Base-by-base conservation (phyloP, 345 rosid species). In the Camelina laxa region DNA sequence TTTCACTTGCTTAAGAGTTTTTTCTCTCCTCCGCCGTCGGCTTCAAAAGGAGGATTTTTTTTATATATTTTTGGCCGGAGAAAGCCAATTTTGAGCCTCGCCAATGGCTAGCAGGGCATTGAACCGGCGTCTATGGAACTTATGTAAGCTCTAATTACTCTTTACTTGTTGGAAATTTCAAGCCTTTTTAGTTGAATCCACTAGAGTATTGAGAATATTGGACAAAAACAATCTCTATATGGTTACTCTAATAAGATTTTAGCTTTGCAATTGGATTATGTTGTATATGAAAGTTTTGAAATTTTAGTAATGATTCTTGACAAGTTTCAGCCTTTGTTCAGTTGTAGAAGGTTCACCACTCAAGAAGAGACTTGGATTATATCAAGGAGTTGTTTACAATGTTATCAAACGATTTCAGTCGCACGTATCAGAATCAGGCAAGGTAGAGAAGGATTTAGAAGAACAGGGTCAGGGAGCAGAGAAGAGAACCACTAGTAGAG, bases 401-500 rank as follows among this genome's bases (percentile, higher is more conserved):
- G 75, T 84, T 57, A 68, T 85, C 54, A 67, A 79, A 14, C 72
- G 93, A 45, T 81, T 63, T 73, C 87, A 74, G 55, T 88, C 89
- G 0, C 85, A 75, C 38, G 58, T 75, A 45, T 76, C 92, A 39
- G 84, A 77, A 35, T 47, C 78, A 6, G 88, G 74, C 42, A 75
- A 73, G 22, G 41, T 31, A 41, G 84, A 79, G 42, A 55, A 69
- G 15, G 77, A 79, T 48, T 42, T 57, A 19, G 57, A 54, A 41
- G 75, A 78, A 7, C 82, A 70, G 50, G 63, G 60, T 5, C 82
- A 70, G 50, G 63, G 60, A 55, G 30, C 16, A 17, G 51, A 72
- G 15, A 80, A 75, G 22, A 72, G 79, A 65, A 67, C 48, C 21
- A 78, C 80, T 19, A 78, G 49, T 65, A 75, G 39, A 38, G 17